Percentiles rank a stretch among this genome's conserved stretches.
Evolutionary conservation across 805 yeast species (phyloP).

Genomic region (Candida ipomoeae): DNA sequence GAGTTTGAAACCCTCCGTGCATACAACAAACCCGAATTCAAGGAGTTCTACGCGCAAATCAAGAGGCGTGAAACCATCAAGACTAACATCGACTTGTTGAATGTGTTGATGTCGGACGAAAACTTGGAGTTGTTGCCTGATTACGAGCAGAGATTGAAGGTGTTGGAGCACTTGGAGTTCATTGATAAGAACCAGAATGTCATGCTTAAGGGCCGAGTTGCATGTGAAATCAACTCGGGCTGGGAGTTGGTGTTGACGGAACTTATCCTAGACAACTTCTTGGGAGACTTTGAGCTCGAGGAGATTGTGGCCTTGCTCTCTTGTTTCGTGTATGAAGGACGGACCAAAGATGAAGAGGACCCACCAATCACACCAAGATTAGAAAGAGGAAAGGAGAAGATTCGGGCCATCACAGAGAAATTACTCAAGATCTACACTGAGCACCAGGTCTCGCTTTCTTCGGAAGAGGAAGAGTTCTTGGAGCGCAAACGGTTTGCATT

Average conservation of each 20-base stretch:
- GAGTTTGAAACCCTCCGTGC: slow-evolving; percentile 25
- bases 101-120: slow-evolving; percentile 72
- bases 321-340: slow-evolving; percentile 90
- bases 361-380: slow-evolving; percentile 71
- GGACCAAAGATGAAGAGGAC: slow-evolving; percentile 59
- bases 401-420: slow-evolving; percentile 64
- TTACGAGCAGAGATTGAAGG: slow-evolving; percentile 82
- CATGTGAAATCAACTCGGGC: slow-evolving; percentile 88
- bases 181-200: slow-evolving; percentile 75
- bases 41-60: slow-evolving; percentile 40
- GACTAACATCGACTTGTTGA: slow-evolving; percentile 50
- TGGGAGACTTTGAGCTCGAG: slow-evolving; percentile 90
- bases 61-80: slow-evolving; percentile 44
- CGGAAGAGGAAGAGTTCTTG: slow-evolving; percentile 80
- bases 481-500: slow-evolving; percentile 84
- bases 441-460: slow-evolving; percentile 69
- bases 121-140: slow-evolving; percentile 89
- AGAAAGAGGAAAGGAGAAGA: slow-evolving; percentile 61
- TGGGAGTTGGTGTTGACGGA: slow-evolving; percentile 90
- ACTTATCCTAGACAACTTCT: slow-evolving; percentile 81
- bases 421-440: slow-evolving; percentile 58
- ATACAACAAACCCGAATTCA: slow-evolving; percentile 41
- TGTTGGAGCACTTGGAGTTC: slow-evolving; percentile 72
- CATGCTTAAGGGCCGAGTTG: slow-evolving; percentile 85
- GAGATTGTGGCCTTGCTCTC: slow-evolving; percentile 95